Base-by-base conservation (phyloP, 192 early-diverging fungal genomes). In the Lunasporangiospora selenospora region DNA sequence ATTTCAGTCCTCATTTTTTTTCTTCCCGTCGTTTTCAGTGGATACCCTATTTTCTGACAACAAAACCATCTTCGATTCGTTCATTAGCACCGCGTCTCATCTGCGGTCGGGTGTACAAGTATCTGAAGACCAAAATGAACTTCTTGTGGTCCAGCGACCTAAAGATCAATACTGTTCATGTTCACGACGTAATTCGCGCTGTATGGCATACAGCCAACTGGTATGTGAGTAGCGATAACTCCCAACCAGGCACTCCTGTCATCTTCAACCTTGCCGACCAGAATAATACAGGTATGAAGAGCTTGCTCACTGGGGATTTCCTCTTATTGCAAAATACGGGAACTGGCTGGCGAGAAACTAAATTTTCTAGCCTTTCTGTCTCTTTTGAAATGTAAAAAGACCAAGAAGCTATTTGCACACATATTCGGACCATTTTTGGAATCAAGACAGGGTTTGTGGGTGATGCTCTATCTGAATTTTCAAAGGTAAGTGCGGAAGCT, bases 81-180 rank as follows among this genome's bases (percentile, higher is more conserved):
- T 64, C 62, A 49, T 49, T 75, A 87, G 95, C 94, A 24, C 94
- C 97, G 38, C 90, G 95, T 47, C 75, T 98, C 57, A 95, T 98
- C 34, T 90, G 92, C 46, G 97, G 94, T 36, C 89, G 92, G 30
- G 89, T 98, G 15, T 97, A 96, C 75, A 76, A 90, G 40, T 84
- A 87, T 16, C 56, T 87, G 18, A 81, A 87, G 26, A 90, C 93
- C 67, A 87, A 90, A 60, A 98, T 98, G 97, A 92, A 92, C 16
- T 84, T 96, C 29, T 79, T 98, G 39, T 98, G 97, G 97, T 91
- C 88, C 26, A 89, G 91, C 52, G 92, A 91, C 44, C 67, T 96
- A 34, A 91, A 90, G 56, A 83, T 98, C 65, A 96, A 93, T 77
- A 98, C 97, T 1, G 95, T 98, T 7, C 97, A 98, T 77, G 95